Evolutionary conservation across 192 early-diverging fungal genomes (phyloP).

Genomic region (Coemansia sp.): DNA sequence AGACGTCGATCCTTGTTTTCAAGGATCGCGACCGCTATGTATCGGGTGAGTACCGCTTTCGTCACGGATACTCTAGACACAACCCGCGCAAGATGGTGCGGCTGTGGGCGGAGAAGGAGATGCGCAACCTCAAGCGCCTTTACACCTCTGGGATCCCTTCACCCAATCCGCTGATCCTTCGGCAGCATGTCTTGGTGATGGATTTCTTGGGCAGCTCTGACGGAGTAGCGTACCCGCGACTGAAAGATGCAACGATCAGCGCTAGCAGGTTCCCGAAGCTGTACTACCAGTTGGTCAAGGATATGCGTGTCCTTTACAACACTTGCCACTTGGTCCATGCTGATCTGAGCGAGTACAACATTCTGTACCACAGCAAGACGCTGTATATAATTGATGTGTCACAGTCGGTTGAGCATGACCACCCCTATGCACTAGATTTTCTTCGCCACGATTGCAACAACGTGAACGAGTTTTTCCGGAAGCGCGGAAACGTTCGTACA

Average conservation of each 20-base stretch:
- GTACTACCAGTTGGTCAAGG: slow-evolving; percentile 82
- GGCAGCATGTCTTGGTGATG: slow-evolving; percentile 96
- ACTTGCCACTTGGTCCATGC: slow-evolving; percentile 94
- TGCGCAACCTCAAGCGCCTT: slow-evolving; percentile 95
- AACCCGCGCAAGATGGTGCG: slow-evolving; percentile 99
- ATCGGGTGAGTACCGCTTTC: slow-evolving; percentile 91
- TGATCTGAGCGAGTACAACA: slow-evolving; percentile 97
- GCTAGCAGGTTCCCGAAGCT: slow-evolving; percentile 66
- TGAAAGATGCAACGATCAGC: slow-evolving; percentile 92
- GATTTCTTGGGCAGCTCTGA: slow-evolving; percentile 86
- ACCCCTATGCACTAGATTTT: slow-evolving; percentile 95
- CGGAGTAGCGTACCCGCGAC: slow-evolving; percentile 90
- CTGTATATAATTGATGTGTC: slow-evolving; percentile 98
- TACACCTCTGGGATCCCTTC: slow-evolving; percentile 82
- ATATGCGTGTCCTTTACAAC: slow-evolving; percentile 90
- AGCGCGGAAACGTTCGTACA: slow-evolving; percentile 66
- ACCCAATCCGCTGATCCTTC: slow-evolving; percentile 82
- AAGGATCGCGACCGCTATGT: slow-evolving; percentile 99
- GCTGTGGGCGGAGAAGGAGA: slow-evolving; percentile 98
- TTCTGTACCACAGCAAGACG: slow-evolving; percentile 79
- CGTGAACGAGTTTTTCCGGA: slow-evolving; percentile 88
- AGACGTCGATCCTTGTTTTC: slow-evolving; percentile 96
- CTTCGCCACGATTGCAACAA: slow-evolving; percentile 93
- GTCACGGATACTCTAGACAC: slow-evolving; percentile 89
- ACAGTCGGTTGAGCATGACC: slow-evolving; percentile 98